Evolutionary conservation across 2,329 filamentous ascomycete genomes (phyloP).

Genomic region (Aspergillus niger): DNA sequence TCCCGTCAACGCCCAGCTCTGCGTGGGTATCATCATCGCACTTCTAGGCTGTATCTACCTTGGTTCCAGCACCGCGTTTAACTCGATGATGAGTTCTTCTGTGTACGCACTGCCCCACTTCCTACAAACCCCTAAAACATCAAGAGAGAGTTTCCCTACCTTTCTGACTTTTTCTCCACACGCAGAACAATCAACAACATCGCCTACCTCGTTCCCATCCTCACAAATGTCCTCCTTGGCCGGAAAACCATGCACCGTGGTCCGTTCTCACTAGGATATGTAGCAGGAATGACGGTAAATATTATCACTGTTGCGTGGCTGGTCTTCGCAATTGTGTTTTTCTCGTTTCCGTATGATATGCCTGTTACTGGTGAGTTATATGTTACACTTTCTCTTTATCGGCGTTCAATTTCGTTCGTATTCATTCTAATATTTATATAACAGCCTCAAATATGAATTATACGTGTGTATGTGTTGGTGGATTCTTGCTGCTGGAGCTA

Average conservation of each 20-base stretch:
- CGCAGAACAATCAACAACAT: constrained; percentile 50
- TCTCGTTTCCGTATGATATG: constrained; percentile 46
- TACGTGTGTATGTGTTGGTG: constrained; percentile 51
- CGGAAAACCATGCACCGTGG: constrained; percentile 48
- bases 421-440: neutral
- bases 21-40: constrained; percentile 53
- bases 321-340: constrained; percentile 53
- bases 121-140: rapidly evolving
- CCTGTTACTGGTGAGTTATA: constrained; percentile 32
- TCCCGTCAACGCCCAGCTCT: constrained; percentile 60
- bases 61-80: constrained; percentile 67
- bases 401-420: neutral
- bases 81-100: constrained; percentile 47
- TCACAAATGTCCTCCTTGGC: constrained; percentile 49
- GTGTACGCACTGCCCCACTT: constrained; percentile 13
- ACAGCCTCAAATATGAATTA: constrained; percentile 51
- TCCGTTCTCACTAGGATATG: constrained; percentile 48
- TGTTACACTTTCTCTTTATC: neutral
- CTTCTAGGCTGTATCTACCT: constrained; percentile 66
- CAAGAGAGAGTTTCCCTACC: neutral
- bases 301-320: constrained; percentile 51
- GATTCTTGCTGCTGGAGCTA: constrained; percentile 40
- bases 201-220: constrained; percentile 50
- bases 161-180: neutral
- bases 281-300: constrained; percentile 48